Evolutionary conservation across 2,329 filamentous ascomycete species (phyloP), one percentile per base, ranked within the genome.

Genomic region (Phyllosticta citriasiana): DNA sequence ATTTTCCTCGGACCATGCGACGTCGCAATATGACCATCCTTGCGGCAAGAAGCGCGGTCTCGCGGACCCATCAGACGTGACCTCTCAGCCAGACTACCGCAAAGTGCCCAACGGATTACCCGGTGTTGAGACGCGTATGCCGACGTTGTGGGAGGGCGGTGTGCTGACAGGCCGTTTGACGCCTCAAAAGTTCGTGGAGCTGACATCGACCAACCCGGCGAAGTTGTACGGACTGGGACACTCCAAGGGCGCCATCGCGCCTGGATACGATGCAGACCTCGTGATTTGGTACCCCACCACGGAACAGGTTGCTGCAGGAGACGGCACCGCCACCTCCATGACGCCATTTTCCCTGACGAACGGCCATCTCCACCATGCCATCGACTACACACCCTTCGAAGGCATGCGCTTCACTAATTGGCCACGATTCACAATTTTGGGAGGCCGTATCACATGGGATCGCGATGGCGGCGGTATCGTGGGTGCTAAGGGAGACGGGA

Each of bases 361-460:
- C 65, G 72, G 74, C 7, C 79, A 80, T 71, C 68, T 86, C 64
- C 83, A 87, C 69, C 84, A 86, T 67, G 77, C 82, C 63, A 79
- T 84, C 2, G 83, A 87, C 66, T 85, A 86, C 66, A 85, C 83
- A 8, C 83, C 84, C 0, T 86, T 81, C 65, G 83, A 86, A 67
- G 83, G 83, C 0, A 76, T 75, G 56, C 72, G 67, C n/a, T 67
- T 87, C 51, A 76, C 75, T 27, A 82, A 86, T 62, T 86, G 84
- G 84, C 84, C 84, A 10, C 75, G 84, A 22, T 85, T 81, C 66
- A 86, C 83, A 0, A 74, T 87, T 7, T 64, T 87, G 52, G 71
- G 84, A 60, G 84, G 84, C 0, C 71, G 80, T 63, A 76, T 86
- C 0, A 79, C 85, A 1, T 86, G 80, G 82, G 80, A 82, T 64